Base-by-base conservation (phyloP, 169 alveolate species). In the Besnoitia besnoiti region DNA sequence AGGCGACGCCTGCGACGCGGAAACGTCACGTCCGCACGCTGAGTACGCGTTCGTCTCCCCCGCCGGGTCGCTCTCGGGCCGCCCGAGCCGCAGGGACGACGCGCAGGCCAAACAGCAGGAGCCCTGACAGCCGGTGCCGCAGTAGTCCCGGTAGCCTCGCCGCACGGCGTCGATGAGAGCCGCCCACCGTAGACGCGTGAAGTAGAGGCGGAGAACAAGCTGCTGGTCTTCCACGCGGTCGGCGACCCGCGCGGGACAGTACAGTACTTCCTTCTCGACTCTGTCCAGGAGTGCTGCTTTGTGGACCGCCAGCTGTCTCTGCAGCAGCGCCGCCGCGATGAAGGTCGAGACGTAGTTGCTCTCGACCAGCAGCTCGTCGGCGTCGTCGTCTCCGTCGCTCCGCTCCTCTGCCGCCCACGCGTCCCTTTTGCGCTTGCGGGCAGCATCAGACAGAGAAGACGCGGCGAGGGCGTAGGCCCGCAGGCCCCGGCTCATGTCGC, bases 261-360 rank as follows among this genome's bases (percentile, higher is more conserved):
- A 50, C 44, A 89, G 50, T 2, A 0, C 14, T 49, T 89, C 61
- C 79, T 89, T 42, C 76, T 89, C 87, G 46, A 75, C 24, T 27
- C 85, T 39, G 73, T 89, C 92, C 77, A 89, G 77, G 62, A 89
- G 92, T 87, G 33, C 30, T 14, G 24, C 85, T 39, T 50, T 76
- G 75, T 35, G 87, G 55, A 5, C 24, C n/a, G 50, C 8, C 90
- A 85, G 80, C 50, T 49, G 77, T 37, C 67, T 24, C 80, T 46
- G 85, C 77, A 67, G 76, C 75, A 89, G 87, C 50, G 79, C 61
- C 0, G 92, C 92, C 12, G 76, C 85, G 12, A 33, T 24, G 35
- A 14, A 39, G 24, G 92, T 46, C 4, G 92, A 85, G 1, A 82
- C 92, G 85, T 44, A 49, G 49, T 89, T 89, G 19, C 42, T 8